Conservation (phyloP, 768 basidiomycete genomes). For the Vararia minispora region DNA sequence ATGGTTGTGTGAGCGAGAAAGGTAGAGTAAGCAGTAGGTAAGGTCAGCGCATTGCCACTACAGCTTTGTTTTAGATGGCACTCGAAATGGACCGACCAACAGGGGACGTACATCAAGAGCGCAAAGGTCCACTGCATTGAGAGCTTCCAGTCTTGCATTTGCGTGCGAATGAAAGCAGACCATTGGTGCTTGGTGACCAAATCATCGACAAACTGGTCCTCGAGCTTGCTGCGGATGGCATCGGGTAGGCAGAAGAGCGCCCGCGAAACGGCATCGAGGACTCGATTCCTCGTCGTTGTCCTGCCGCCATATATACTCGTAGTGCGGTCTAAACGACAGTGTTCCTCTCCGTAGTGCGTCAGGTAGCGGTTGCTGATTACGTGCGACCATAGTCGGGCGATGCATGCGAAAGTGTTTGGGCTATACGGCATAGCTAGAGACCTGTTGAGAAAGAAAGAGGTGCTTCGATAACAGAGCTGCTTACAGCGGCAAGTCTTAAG, state of each 20-base stretch:
- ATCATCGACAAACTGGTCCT: neutral
- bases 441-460: too few species aligned
- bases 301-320: neutral
- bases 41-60: neutral
- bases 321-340: neutral
- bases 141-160: neutral
- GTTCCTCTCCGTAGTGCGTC: neutral
- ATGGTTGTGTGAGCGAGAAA: neutral
- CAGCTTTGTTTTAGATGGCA: neutral
- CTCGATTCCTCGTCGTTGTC: neutral
- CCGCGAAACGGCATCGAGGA: neutral
- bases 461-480: too few species aligned
- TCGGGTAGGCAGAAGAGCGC: neutral
- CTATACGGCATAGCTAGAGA: too few species aligned
- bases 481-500: too few species aligned
- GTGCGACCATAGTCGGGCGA: too few species aligned
- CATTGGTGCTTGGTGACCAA: neutral
- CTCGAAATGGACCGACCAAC: neutral
- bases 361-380: neutral
- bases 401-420: too few species aligned
- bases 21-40: neutral
- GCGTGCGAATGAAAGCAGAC: neutral
- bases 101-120: constrained; percentile 1
- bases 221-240: neutral
- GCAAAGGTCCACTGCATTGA: neutral